Evolutionary conservation across 306 rosid species (phyloP).

Genomic region (Malus sylvestris): DNA sequence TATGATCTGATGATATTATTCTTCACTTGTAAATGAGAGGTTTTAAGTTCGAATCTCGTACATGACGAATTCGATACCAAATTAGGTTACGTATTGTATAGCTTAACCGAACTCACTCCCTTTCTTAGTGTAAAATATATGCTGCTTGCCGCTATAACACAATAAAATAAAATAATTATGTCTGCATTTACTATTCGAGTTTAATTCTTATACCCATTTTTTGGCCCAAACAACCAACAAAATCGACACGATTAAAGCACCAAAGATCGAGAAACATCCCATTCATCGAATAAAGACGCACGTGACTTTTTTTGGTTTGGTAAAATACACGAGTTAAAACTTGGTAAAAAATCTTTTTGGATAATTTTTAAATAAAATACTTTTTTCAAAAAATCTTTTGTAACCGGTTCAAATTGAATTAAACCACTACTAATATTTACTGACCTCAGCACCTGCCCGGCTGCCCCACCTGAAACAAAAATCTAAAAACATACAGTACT

Average conservation of each 20-base stretch:
- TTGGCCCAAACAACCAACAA: too few species aligned
- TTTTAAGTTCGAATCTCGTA: fast-evolving
- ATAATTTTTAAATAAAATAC: too few species aligned
- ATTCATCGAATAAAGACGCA: background rate
- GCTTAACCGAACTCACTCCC: fast-evolving
- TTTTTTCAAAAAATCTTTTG: background rate
- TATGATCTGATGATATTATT: fast-evolving
- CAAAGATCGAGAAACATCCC: background rate
- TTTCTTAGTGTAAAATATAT: too few species aligned
- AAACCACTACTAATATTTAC: background rate
- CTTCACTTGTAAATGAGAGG: fast-evolving
- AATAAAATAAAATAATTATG: too few species aligned
- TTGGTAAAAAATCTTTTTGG: background rate
- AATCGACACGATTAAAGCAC: background rate
- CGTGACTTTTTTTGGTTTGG: background rate
- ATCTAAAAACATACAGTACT: background rate
- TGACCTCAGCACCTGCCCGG: background rate
- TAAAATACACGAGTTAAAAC: too few species aligned
- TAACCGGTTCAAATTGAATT: background rate
- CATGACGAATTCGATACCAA: too few species aligned
- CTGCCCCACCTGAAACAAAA: background rate
- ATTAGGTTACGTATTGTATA: too few species aligned
- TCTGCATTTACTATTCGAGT: too few species aligned
- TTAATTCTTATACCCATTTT: too few species aligned
- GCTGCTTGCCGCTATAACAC: too few species aligned